Evolutionary conservation across 306 rosid genomes (phyloP), one percentile per base, ranked within the genome.

Genomic region (Castanopsis chinensis): DNA sequence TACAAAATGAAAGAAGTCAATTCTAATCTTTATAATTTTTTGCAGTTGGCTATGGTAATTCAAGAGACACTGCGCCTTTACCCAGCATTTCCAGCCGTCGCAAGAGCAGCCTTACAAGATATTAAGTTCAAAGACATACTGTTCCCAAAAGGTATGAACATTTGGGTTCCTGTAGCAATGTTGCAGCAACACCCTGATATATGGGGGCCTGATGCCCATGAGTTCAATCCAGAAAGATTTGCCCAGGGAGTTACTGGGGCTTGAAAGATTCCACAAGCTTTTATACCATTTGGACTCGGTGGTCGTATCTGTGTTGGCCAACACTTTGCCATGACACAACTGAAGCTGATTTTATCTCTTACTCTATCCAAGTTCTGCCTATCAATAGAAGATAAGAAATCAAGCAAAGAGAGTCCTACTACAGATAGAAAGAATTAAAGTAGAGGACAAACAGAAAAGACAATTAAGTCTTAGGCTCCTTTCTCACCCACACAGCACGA

Each of bases 351-450:
- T 13, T 13, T 53, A 8, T 51, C 37, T 8, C 41, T 81, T 15
- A 41, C 79, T 71, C 55, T 85, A 1, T 60, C 80, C 1, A 83
- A 74, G 69, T 88, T 88, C 28, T 74, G 56, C 20, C 79, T 88
- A n/a, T n/a, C n/a, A n/a, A n/a, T n/a, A n/a, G n/a, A n/a, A n/a
- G n/a, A n/a, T n/a, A n/a, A n/a, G n/a, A n/a, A n/a, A n/a, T n/a
- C n/a, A n/a, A n/a, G n/a, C n/a, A n/a, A n/a, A n/a, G n/a, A n/a
- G n/a, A n/a, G n/a, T n/a, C n/a, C n/a, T n/a, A n/a, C n/a, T n/a
- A n/a, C n/a, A n/a, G n/a, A n/a, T n/a, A n/a, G n/a, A n/a, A n/a
- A n/a, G n/a, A n/a, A n/a, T n/a, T n/a, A n/a, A n/a, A n/a, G n/a
- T n/a, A n/a, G n/a, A n/a, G n/a, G n/a, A n/a, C n/a, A n/a, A n/a